phyloP scores from a whole-genome alignment of 1,284 basidiomycete genomes.

The Ustilago cynodontis region DNA sequence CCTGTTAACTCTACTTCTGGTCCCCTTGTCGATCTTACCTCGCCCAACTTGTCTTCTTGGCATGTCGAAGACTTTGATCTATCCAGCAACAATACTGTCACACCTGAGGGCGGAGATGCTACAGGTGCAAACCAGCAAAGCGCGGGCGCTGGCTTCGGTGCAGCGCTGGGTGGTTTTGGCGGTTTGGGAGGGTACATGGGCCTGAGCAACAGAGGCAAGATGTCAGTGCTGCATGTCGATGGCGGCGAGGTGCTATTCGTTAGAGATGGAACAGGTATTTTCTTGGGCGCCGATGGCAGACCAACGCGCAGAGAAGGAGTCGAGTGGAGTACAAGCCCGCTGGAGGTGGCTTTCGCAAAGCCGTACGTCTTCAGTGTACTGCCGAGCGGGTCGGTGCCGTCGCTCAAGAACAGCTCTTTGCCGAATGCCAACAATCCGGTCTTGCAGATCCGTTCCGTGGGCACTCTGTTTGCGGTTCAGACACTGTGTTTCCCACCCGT shows the following conservation, averaged over 20 bases:
- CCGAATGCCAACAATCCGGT: constrained; percentile 46
- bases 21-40: constrained; percentile 45
- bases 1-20: constrained; percentile 47
- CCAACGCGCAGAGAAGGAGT: constrained; percentile 76
- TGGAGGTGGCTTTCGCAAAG: constrained; percentile 83
- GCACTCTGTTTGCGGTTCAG: constrained; percentile 59
- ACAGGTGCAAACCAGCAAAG: constrained; percentile 21
- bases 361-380: constrained; percentile 81
- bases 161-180: constrained; percentile 72
- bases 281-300: constrained; percentile 80
- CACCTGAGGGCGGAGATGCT: constrained; percentile 11
- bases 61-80: constrained; percentile 52
- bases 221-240: constrained; percentile 76
- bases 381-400: constrained; percentile 52
- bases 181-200: constrained; percentile 91
- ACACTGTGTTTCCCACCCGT: constrained; percentile 54
- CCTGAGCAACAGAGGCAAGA: constrained; percentile 78
- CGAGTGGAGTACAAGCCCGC: constrained; percentile 83
- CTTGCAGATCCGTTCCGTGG: constrained; percentile 57
- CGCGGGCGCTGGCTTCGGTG: constrained; percentile 35
- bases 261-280: constrained; percentile 72
- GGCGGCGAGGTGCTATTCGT: constrained; percentile 71
- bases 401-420: constrained; percentile 36
- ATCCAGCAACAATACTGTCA: constrained; percentile 20
- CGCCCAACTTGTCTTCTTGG: constrained; percentile 39